Evolutionary conservation across 306 rosid genomes (phyloP).

Genomic region (Arachis stenosperma): DNA sequence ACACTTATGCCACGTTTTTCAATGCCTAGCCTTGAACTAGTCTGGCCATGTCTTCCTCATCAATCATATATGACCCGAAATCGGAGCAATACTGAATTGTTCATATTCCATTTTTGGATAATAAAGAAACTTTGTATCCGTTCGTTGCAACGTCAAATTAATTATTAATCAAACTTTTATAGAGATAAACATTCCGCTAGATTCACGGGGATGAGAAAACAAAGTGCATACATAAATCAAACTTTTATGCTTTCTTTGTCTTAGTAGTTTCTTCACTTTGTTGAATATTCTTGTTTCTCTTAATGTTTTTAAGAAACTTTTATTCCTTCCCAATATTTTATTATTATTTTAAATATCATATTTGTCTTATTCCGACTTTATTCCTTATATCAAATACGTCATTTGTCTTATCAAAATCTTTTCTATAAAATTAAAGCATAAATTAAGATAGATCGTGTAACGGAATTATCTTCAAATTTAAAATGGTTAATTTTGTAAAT

Average conservation of each 20-base stretch:
- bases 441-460: conserved; percentile 17
- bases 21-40: too few relatives aligned
- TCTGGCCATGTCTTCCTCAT: too few relatives aligned
- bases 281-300: too few relatives aligned
- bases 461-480: not conserved
- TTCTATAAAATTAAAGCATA: conserved; percentile 39
- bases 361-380: conserved; percentile 46
- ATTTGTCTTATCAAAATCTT: conserved; percentile 4
- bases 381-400: conserved; percentile 31
- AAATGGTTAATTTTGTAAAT: not conserved
- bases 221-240: conserved; percentile 26
- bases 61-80: too few relatives aligned
- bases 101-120: too few relatives aligned
- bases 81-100: too few relatives aligned
- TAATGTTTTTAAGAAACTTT: conserved; percentile 35
- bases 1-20: too few relatives aligned
- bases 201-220: conserved; percentile 24
- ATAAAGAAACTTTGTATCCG: too few relatives aligned
- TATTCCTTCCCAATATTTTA: conserved; percentile 33
- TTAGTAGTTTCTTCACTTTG: not conserved
- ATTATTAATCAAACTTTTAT: not conserved
- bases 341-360: conserved; percentile 33
- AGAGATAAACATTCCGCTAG: not conserved
- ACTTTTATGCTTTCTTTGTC: conserved; percentile 1
- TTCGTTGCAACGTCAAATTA: not conserved